Conservation (phyloP, 495 filamentous ascomycete species). For the Aspergillus nidulans region DNA sequence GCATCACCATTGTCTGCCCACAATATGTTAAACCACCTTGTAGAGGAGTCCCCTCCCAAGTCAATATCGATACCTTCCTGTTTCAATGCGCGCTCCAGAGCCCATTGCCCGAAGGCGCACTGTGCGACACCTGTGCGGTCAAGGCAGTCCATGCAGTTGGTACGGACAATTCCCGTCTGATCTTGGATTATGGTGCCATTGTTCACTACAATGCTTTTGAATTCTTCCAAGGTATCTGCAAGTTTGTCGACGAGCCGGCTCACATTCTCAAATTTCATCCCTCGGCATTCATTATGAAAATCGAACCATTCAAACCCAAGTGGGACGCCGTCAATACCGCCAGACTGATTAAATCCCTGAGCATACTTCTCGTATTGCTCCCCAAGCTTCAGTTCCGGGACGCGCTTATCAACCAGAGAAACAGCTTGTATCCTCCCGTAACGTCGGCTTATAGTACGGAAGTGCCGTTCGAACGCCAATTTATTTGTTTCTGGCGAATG, state of each 20-base stretch:
- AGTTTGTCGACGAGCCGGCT: constrained; percentile 67
- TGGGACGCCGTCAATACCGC: constrained; percentile 46
- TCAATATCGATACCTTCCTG: constrained; percentile 69
- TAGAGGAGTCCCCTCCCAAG: constrained; percentile 63
- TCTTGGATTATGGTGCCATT: constrained; percentile 44
- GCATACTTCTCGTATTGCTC: constrained; percentile 67
- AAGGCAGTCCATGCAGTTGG: constrained; percentile 97
- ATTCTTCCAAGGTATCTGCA: constrained; percentile 55
- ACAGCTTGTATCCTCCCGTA: constrained; percentile 79
- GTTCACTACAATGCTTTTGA: constrained; percentile 59
- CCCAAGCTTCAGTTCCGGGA: constrained; percentile 72
- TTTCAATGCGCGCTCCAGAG: constrained; percentile 70
- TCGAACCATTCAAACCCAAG: constrained; percentile 92
- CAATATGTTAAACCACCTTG: constrained; percentile 86
- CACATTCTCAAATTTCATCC: constrained; percentile 97
- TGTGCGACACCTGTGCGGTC: constrained; percentile 93
- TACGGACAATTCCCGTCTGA: constrained; percentile 75
- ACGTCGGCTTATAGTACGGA: constrained; percentile 54
- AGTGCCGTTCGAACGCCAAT: constrained; percentile 73
- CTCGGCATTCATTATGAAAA: constrained; percentile 83
- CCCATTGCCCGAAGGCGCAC: constrained; percentile 73
- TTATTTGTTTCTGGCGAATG: constrained; percentile 74
- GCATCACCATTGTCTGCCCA: constrained; percentile 91
- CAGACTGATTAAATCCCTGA: constrained; percentile 57
- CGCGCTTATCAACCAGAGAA: constrained; percentile 81